Evolutionary conservation across 2,329 filamentous ascomycete genomes (phyloP), one percentile per base, ranked within the genome.

Genomic region (Colletotrichum cereale): DNA sequence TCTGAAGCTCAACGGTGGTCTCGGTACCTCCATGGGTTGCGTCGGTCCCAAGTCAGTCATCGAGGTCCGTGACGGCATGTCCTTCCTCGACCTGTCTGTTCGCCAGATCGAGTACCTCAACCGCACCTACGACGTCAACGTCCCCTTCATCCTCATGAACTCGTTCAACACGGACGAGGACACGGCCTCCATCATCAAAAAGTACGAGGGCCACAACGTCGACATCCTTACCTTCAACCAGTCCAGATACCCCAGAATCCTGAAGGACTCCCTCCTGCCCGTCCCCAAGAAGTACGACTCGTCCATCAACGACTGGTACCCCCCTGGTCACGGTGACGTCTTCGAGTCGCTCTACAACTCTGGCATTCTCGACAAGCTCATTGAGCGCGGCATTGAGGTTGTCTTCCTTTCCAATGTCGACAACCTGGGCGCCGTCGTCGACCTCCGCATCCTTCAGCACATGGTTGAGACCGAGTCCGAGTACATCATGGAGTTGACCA

Each of bases 301-400:
- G 36, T 87, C 93, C 78, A 95, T 98, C 80, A 93, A 92, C 79
- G 96, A 97, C 88, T 99, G 96, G 96, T 99, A 99, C 85, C 96
- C 96, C 72, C 96, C 96, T 58, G 96, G 96, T 77, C 96, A 99
- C 89, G 96, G 96, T 91, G 96, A 99, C 88, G 96, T 99, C 56
- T 99, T 98, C 84, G 96, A 99, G 89, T 98, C 96, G 11, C 91
- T 99, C 53, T 98, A 98, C 91, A 99, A 99, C 91, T 98, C 96
- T 52, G 96, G 96, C 74, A 96, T 96, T 76, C 93, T 99, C 75
- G 96, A 99, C 84, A 93, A 98, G 90, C 93, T 99, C 76, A 90
- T 98, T 75, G 93, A 95, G 75, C 93, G 95, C 74, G 96, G 96
- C 76, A 95, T 98, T 77, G 96, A 99, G 88, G 95, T 97, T 84